Evolutionary conservation across 768 basidiomycete species (phyloP), one percentile per base, ranked within the genome.

Genomic region (Royoungia palumana): DNA sequence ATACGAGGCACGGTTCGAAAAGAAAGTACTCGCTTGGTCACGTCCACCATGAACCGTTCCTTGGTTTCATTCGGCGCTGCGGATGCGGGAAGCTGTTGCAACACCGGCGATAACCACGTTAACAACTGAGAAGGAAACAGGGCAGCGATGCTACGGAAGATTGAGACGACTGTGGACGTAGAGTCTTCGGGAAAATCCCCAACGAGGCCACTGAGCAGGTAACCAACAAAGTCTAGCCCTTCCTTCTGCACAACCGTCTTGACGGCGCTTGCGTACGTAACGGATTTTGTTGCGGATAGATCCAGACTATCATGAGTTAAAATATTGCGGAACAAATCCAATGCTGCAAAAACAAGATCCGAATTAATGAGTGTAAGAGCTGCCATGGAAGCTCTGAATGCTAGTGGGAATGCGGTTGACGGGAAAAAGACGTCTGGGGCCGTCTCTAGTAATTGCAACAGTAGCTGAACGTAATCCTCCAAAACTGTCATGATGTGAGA

Each of bases 101-200:
- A 65, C 12, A 89, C 77, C 20, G 76, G 65, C 2, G 85, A 82
- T 14, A 94, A 64, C 88, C 91, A 95, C 19, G 73, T 65, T 30
- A 86, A 70, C 38, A 94, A 65, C 61, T 86, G 83, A 7, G 72
- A 62, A 2, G 86, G 75, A 83, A 88, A 91, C n/a, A 81, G 61
- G 32, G 72, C 68, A 22, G 83, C 75, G 44, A 93, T 66, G 12
- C 79, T 75, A 14, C 89, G 80, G 66, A 95, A 80, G 52, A 97
- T 83, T 3, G 85, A 81, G 47, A 91, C 81, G 38, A 94, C 84
- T 30, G 73, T 64, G 9, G 87, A 76, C 6, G 82, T 74, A 4
- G 84, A 78, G 50, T 97, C 95, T 62, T 92, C 92, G 4, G 91
- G 90, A 65, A 94, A 98, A 52, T 88, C 85, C 19, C 87, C 83